Percentiles rank a stretch among this genome's conserved stretches.
These are phyloP conservation scores for Candida fluviatilis DNA, from an alignment of 805 yeast genomes.

Conservation along the genomic window DNA sequence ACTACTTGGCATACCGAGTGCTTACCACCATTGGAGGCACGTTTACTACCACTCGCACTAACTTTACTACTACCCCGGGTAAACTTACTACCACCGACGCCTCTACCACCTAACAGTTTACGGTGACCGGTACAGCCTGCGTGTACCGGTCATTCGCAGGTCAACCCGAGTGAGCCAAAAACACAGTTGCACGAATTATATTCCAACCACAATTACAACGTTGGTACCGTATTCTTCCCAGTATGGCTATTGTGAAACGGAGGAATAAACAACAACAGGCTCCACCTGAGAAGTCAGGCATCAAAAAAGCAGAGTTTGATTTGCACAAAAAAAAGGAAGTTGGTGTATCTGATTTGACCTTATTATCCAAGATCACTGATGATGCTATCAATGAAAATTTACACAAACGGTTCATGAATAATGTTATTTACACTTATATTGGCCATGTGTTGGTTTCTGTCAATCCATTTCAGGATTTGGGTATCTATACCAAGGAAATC, in stretches of 20 bases:
- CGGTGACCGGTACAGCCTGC: background rate
- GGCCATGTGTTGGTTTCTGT: slow-evolving; percentile 95
- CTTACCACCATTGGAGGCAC: too few species aligned
- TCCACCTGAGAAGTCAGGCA: slow-evolving; percentile 55
- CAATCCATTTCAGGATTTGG: slow-evolving; percentile 94
- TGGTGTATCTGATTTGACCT: slow-evolving; percentile 94
- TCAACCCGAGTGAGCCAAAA: background rate
- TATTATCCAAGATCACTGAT: slow-evolving; percentile 83
- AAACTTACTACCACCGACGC: too few species aligned
- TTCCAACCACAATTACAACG: background rate
- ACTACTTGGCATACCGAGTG: too few species aligned
- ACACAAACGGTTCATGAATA: slow-evolving; percentile 83
- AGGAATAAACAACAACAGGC: slow-evolving; percentile 46
- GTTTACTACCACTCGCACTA: too few species aligned
- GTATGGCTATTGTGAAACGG: slow-evolving; percentile 78
- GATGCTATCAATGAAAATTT: slow-evolving; percentile 90
- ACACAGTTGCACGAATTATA: background rate
- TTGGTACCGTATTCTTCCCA: background rate
- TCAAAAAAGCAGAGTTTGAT: slow-evolving; percentile 87
- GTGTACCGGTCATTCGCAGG: background rate
- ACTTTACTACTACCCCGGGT: too few species aligned
- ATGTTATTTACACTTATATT: slow-evolving; percentile 85
- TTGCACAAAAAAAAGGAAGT: slow-evolving; percentile 87
- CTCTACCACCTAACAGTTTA: too few species aligned
- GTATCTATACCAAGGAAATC: slow-evolving; percentile 83